A percentile compares a stretch with the other conserved stretches of the same genome.
phyloP scores from a whole-genome alignment of 2,329 filamentous ascomycete genomes.

The Aspergillus texensis region DNA sequence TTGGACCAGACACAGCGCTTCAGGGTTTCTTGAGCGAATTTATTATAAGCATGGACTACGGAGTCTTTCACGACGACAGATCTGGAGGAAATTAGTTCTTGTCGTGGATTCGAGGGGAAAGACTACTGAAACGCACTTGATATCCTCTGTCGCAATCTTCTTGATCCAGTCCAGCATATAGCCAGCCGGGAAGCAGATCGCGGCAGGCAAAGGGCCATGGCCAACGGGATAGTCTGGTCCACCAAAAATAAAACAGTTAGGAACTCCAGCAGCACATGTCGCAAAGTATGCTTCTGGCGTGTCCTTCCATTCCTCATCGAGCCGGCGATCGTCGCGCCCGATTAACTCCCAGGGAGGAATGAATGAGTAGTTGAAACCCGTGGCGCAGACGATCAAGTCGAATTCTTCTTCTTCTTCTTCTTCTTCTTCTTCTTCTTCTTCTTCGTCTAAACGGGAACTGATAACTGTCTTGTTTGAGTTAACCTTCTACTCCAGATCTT shows the following conservation, averaged over 20 bases:
- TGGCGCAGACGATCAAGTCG: constrained; percentile 42
- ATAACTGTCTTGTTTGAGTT: constrained; percentile 34
- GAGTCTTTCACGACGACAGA: constrained; percentile 21
- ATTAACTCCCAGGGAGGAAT: constrained; percentile 38
- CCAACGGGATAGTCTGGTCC: constrained; percentile 27
- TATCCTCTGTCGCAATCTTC: constrained; percentile 28
- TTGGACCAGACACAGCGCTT: constrained; percentile 29
- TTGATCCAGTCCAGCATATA: constrained; percentile 32
- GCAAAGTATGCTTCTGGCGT: constrained; percentile 29
- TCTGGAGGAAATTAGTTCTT: constrained; percentile 1
- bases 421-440: constrained; percentile 23
- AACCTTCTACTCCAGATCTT: neutral
- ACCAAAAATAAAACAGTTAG: constrained; percentile 35
- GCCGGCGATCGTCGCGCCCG: constrained; percentile 27
- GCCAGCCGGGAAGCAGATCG: constrained; percentile 20
- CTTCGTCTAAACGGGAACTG: constrained; percentile 40
- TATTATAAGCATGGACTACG: constrained; percentile 23
- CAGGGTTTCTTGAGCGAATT: constrained; percentile 24
- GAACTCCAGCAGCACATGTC: constrained; percentile 22
- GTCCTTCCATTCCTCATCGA: constrained; percentile 26
- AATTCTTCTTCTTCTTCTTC: constrained; percentile 26
- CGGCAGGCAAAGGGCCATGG: constrained; percentile 25
- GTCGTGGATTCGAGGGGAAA: neutral
- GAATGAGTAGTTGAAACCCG: constrained; percentile 45
- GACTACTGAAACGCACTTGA: constrained; percentile 11